phyloP scores from a whole-genome alignment of 163 green algal species.

The Prototheca stagnorum region DNA sequence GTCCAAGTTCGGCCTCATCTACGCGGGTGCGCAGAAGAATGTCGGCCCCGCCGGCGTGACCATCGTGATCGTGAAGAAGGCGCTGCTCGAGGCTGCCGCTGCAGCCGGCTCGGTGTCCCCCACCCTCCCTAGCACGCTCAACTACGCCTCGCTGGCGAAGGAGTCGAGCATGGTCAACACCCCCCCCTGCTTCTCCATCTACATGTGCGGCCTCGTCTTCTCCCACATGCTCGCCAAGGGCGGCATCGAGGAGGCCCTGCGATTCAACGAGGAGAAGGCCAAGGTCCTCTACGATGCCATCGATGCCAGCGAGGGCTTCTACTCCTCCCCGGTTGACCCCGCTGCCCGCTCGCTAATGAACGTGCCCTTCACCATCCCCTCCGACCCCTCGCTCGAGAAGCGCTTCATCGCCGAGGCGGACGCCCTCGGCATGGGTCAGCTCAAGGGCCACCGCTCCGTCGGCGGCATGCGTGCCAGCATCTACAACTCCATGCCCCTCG shows the following conservation, averaged over 20 bases:
- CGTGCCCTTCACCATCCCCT: constrained; percentile 95
- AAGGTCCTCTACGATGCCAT: constrained; percentile 89
- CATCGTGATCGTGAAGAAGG: constrained; percentile 90
- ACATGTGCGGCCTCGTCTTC: constrained; percentile 94
- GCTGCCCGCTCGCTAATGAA: constrained; percentile 86
- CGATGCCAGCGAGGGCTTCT: constrained; percentile 76
- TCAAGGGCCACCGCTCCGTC: constrained; percentile 97
- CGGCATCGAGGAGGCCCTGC: constrained; percentile 50
- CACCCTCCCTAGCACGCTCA: constrained; percentile 70
- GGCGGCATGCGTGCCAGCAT: constrained; percentile 96
- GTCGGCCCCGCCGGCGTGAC: constrained; percentile 83
- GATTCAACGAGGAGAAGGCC: constrained; percentile 71
- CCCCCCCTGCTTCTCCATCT: constrained; percentile 92
- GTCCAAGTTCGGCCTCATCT: constrained; percentile 92
- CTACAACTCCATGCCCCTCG: constrained; percentile 97
- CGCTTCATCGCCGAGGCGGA: constrained; percentile 69
- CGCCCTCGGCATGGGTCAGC: constrained; percentile 55
- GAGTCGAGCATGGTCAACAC: constrained; percentile 98
- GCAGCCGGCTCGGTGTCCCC: constrained; percentile 45
- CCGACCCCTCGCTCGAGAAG: constrained; percentile 77
- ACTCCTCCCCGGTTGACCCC: constrained; percentile 70
- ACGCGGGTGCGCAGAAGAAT: constrained; percentile 99
- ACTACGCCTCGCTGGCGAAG: constrained; percentile 80
- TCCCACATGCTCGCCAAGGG: constrained; percentile 67
- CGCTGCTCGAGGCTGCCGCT: constrained; percentile 83